Base-by-base conservation (phyloP, 176 grass and related monocot species). In the Ensete ventricosum region DNA sequence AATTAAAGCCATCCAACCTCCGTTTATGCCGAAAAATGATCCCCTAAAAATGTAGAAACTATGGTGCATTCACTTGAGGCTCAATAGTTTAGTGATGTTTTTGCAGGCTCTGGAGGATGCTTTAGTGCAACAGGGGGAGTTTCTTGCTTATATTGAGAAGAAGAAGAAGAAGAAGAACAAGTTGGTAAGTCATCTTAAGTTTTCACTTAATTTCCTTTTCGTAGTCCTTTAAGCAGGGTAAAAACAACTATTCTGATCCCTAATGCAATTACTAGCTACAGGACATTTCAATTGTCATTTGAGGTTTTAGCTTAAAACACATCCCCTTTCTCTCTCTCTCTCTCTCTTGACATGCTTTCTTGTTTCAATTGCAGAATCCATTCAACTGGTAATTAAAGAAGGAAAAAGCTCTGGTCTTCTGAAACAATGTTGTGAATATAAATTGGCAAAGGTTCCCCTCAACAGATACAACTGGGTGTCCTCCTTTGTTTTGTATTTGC, bases 111-210 rank as follows among this genome's bases (percentile, higher is more conserved):
- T 98, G 81, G 84, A 91, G 73, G 88, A 98, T 26, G 84, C 88
- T 76, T 84, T 98, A 52, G 69, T 59, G 20, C 74, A 69, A 10
- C 95, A 98, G 71, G 77, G 67, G 49, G 90, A 93, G 63, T 84
- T 98, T 54, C 10, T 93, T 51, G 95, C 84, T 73, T 98, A 93
- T 74, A 85, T 98, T 72, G 95, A 98, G 14, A 98, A 91, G 84
- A 93, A 93, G 79, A 91, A 88, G 73, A 90, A 89, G 82, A 92
- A 90, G 89, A 96, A 89, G 85, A 85, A 73, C 76, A 89, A 84
- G 84, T 85, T 80, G 68, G 78, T 73, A 20, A 64, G 78, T 73
- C 27, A 14, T 63, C 54, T 77, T 52, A 4, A 49, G 12, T 20
- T 60, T 14, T 62, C 0, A 53, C 49, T 14, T 14, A 25, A 22